phyloP scores from a whole-genome alignment of 2,329 filamentous ascomycete genomes.

The Hypoxylon sp. region DNA sequence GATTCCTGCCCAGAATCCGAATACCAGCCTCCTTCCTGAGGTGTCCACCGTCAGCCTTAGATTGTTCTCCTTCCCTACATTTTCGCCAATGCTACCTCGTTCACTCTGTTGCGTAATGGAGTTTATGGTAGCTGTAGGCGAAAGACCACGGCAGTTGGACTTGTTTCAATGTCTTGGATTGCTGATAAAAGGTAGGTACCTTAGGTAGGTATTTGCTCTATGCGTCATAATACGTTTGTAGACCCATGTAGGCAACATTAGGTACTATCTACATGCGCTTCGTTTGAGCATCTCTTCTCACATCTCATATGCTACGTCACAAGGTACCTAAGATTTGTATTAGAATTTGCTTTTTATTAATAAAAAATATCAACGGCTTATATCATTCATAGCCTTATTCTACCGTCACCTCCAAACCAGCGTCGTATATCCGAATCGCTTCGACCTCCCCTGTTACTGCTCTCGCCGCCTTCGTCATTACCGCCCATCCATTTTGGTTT shows the following conservation, averaged over 20 bases:
- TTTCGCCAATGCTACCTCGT: too few relatives aligned
- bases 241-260: background rate
- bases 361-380: conserved; percentile 23
- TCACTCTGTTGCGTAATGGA: too few relatives aligned
- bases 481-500: conserved; percentile 86
- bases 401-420: conserved; percentile 70
- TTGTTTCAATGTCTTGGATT: background rate
- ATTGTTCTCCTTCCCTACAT: too few relatives aligned
- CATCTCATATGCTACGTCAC: background rate
- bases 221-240: background rate
- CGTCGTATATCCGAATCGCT: conserved; percentile 65
- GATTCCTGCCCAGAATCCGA: too few relatives aligned
- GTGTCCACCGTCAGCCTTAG: too few relatives aligned
- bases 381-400: conserved; percentile 51
- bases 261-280: background rate
- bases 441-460: conserved; percentile 46
- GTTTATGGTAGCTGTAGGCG: background rate
- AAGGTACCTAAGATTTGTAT: conserved; percentile 9
- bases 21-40: too few relatives aligned
- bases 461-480: conserved; percentile 61
- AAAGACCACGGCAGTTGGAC: background rate
- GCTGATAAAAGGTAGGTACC: too few relatives aligned
- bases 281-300: background rate
- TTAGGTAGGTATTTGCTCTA: background rate
- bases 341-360: conserved; percentile 23